These are phyloP conservation scores for Pseudocercospora eumusae DNA, from an alignment of 2,329 filamentous ascomycete species.

Conservation along the genomic window DNA sequence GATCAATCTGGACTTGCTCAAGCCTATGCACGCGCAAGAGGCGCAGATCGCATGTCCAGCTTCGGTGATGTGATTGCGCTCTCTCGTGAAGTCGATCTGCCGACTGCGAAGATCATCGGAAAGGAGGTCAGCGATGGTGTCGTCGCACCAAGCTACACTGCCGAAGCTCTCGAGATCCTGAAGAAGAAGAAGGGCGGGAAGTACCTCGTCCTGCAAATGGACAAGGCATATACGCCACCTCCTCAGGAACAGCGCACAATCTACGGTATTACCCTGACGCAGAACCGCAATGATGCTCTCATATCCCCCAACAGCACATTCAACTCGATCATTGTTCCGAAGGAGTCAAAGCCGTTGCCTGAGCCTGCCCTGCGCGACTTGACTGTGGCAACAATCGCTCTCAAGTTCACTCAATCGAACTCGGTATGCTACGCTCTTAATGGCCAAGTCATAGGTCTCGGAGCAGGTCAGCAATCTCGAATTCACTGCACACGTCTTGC, in stretches of 20 bases:
- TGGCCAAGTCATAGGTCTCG: conserved; percentile 90
- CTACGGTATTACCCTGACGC: conserved; percentile 83
- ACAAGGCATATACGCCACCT: conserved; percentile 78
- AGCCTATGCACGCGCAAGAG: conserved; percentile 92
- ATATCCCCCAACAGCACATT: conserved; percentile 83
- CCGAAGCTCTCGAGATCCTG: conserved; percentile 84
- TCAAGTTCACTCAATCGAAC: conserved; percentile 99
- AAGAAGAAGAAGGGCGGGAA: conserved; percentile 98
- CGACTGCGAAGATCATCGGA: conserved; percentile 95
- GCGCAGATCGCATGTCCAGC: conserved; percentile 97
- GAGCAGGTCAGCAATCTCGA: conserved; percentile 93
- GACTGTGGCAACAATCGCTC: conserved; percentile 90
- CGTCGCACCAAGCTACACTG: conserved; percentile 83
- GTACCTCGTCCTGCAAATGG: conserved; percentile 94
- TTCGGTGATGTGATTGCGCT: conserved; percentile 96
- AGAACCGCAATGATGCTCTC: conserved; percentile 88
- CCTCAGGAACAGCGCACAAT: conserved; percentile 78
- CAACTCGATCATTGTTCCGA: conserved; percentile 80
- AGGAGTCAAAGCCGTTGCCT: conserved; percentile 70
- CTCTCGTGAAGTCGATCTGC: conserved; percentile 84
- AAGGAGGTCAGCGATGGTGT: conserved; percentile 97
- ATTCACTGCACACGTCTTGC: conserved; percentile 98
- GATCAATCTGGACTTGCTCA: conserved; percentile 84
- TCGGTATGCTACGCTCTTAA: conserved; percentile 96
- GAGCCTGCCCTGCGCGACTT: conserved; percentile 84